Conservation (phyloP, 768 basidiomycete species). For the Candolleomyces aberdarensis region DNA sequence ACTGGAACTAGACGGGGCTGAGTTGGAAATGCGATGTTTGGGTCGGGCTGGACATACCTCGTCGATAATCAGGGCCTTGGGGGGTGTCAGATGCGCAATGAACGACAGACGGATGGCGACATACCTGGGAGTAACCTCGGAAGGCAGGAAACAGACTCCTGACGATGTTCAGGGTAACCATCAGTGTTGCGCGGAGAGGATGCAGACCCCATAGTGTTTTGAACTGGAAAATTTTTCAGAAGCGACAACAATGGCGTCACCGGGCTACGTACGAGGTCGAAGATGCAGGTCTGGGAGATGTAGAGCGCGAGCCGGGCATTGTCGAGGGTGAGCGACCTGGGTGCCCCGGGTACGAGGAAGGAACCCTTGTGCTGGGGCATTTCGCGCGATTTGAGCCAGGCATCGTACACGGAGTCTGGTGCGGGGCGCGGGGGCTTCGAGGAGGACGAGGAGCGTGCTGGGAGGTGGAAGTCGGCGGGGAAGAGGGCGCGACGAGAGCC, state of each 20-base stretch:
- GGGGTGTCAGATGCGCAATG: slow-evolving; percentile 18
- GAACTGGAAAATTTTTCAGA: slow-evolving; percentile 26
- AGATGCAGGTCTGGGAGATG: slow-evolving; percentile 51
- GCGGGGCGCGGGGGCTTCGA: slow-evolving; percentile 14
- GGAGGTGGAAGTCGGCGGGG: slow-evolving; percentile 33
- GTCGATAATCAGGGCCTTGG: slow-evolving; percentile 72
- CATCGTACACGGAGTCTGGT: slow-evolving; percentile 41
- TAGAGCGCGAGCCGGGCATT: slow-evolving; percentile 58
- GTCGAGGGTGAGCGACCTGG: slow-evolving; percentile 53
- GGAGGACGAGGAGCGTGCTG: slow-evolving; percentile 22
- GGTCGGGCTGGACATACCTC: slow-evolving; percentile 49
- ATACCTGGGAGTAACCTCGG: slow-evolving; percentile 77
- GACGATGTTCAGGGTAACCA: slow-evolving; percentile 67
- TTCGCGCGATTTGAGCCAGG: slow-evolving; percentile 58
- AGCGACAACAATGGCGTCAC: slow-evolving; percentile 6
- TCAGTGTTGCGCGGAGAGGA: slow-evolving; percentile 65
- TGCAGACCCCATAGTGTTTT: slow-evolving; percentile 49
- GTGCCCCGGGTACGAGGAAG: slow-evolving; percentile 63
- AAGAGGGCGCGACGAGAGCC: slow-evolving; percentile 33
- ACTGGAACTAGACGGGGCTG: slow-evolving; percentile 53
- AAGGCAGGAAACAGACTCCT: slow-evolving; percentile 79
- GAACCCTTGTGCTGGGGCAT: slow-evolving; percentile 42
- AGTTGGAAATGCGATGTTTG: slow-evolving; percentile 13
- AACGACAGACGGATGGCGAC: slow-evolving; percentile 14
- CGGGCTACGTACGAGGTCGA: slow-evolving; percentile 45